phyloP scores from a whole-genome alignment of 2,329 filamentous ascomycete species.

The Neonectria ditissima region DNA sequence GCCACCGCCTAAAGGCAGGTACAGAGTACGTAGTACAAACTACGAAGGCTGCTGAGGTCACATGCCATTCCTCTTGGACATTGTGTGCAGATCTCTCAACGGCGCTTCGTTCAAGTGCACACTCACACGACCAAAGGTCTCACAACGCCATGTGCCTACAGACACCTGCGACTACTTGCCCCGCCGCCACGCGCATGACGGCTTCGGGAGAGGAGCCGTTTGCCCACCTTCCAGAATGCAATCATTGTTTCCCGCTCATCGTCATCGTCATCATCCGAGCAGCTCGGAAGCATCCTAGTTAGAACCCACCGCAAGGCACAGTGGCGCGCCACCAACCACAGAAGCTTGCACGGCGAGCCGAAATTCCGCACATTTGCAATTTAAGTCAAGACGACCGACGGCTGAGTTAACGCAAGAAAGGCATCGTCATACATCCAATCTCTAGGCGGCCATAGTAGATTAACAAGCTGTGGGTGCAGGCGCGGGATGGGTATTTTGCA shows the following conservation, averaged over 20 bases:
- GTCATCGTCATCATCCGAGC: not conserved
- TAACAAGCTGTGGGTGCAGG: not conserved
- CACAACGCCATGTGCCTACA: not conserved
- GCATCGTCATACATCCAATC: not conserved
- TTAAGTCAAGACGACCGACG: not conserved
- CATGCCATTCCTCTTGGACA: too few relatives aligned
- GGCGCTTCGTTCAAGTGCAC: not conserved
- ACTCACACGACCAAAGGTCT: not conserved
- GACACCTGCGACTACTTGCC: too few relatives aligned
- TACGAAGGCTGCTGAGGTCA: too few relatives aligned
- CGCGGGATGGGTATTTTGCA: not conserved
- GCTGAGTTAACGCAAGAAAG: not conserved
- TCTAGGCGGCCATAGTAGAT: not conserved
- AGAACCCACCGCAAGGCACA: conserved; percentile 2
- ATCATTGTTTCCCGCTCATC: not conserved
- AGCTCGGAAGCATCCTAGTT: not conserved
- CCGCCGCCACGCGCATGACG: not conserved
- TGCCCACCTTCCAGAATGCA: not conserved
- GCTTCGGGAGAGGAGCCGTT: not conserved
- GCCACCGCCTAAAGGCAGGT: too few relatives aligned
- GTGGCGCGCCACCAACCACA: conserved; percentile 17
- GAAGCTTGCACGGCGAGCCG: not conserved
- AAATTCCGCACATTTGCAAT: conserved; percentile 11
- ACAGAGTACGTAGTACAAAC: too few relatives aligned
- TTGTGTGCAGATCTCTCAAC: not conserved